phyloP scores from a whole-genome alignment of 2,329 filamentous ascomycete species.

The Ophiostoma angusticollis region DNA sequence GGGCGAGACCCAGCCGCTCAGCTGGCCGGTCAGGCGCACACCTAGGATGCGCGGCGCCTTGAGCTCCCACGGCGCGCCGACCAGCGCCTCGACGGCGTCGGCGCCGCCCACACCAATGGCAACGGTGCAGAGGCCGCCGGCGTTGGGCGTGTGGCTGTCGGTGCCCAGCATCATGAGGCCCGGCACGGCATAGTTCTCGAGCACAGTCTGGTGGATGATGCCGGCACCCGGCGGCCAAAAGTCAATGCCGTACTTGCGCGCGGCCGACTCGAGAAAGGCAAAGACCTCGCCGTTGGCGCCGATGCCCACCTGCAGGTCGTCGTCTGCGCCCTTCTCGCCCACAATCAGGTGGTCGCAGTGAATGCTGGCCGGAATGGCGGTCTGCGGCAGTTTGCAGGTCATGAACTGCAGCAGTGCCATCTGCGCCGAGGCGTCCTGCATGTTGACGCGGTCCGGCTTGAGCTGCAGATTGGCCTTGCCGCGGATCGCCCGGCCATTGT shows the following conservation, averaged over 20 bases:
- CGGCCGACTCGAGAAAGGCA: conserved; percentile 88
- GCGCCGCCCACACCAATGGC: conserved; percentile 96
- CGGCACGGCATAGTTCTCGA: conserved; percentile 96
- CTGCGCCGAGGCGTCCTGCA: conserved; percentile 97
- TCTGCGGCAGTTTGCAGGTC: conserved; percentile 80
- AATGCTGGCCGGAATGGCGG: conserved; percentile 90
- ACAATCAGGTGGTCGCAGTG: conserved; percentile 99
- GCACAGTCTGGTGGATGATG: conserved; percentile 93
- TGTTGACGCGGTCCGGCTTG: conserved; percentile 92
- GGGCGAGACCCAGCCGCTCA: conserved; percentile 83
- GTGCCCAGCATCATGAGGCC: conserved; percentile 98
- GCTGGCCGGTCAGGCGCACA: conserved; percentile 68
- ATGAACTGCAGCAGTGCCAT: conserved; percentile 99
- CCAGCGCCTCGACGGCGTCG: conserved; percentile 91
- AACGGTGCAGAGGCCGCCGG: conserved; percentile 84
- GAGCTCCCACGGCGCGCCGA: conserved; percentile 93
- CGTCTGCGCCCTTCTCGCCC: conserved; percentile 76
- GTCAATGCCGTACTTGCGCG: conserved; percentile 83
- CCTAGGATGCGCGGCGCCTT: conserved; percentile 87
- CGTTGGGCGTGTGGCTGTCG: conserved; percentile 94
- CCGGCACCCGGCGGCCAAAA: conserved; percentile 92
- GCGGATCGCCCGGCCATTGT: conserved; percentile 72
- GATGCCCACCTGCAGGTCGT: conserved; percentile 75
- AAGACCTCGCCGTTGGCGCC: conserved; percentile 93
- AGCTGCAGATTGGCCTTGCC: conserved; percentile 89